Evolutionary conservation across 192 early-diverging fungal genomes (phyloP), one percentile per base, ranked within the genome.

Genomic region (Gryganskiella cystojenkinii): DNA sequence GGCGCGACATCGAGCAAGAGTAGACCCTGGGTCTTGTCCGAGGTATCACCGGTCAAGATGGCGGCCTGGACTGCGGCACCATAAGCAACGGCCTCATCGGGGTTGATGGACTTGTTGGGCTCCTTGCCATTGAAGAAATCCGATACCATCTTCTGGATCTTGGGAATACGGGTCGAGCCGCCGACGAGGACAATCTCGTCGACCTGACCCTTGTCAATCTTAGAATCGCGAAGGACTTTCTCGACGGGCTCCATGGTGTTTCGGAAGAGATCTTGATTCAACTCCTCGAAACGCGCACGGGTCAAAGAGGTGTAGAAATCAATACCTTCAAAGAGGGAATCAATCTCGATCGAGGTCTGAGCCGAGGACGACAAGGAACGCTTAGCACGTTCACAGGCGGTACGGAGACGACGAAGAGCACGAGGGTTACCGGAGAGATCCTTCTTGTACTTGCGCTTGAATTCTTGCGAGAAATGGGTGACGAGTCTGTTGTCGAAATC

Each of bases 71-170:
- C 96, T 66, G 97, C 95, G 62, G 97, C 97, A 84, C 97, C 97
- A 82, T 97, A 99, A 70, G 97, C 97, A 67, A 98, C 97, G 62
- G 97, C 97, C 84, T 99, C 98, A 83, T 99, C 96, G 66, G 98
- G 98, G 91, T 99, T 99, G 86, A 98, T 97, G 64, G 95, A 95
- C 93, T 95, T 97, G 95, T 96, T 96, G 75, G 93, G 94, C 86
- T 99, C 95, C 91, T 99, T 99, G 81, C 96, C 96, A 90, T 95
- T 93, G 85, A 99, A 99, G 83, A 91, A 96, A 86, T 98, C 96
- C 6, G 92, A 90, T 74, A 97, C 90, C 79, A 97, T 90, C 88
- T 96, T 94, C 87, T 97, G 96, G 61, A 99, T 94, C 91, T 95
- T 96, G 89, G 97, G 95, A 85, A 98, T 98, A 91, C 97, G 96